phyloP scores from a whole-genome alignment of 805 yeast species.

The Lachancea fermentati region DNA sequence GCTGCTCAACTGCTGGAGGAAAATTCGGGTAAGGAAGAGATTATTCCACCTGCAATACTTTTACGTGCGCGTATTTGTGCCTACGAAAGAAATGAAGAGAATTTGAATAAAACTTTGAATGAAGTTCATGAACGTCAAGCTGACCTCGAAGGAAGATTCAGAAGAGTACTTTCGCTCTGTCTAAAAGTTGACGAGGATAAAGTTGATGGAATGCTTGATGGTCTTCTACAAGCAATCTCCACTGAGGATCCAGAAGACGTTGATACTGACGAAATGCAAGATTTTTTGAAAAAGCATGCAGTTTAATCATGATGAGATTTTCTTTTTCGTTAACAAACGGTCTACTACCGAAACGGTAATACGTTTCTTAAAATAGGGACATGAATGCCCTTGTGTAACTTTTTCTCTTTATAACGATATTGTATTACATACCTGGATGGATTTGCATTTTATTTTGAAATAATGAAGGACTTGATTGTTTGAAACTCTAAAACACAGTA shows the following conservation, averaged over 20 bases:
- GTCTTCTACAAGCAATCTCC: slow-evolving; percentile 84
- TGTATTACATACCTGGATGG: not conserved
- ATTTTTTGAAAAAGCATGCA: slow-evolving; percentile 48
- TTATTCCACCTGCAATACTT: slow-evolving; percentile 37
- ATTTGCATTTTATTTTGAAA: not conserved
- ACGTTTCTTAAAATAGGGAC: not conserved
- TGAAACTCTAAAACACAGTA: not conserved
- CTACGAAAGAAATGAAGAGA: slow-evolving; percentile 62
- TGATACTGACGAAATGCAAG: slow-evolving; percentile 45
- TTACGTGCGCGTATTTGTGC: slow-evolving; percentile 77
- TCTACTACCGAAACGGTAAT: not conserved
- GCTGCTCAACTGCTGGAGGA: slow-evolving; percentile 20
- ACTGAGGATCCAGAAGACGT: slow-evolving; percentile 66
- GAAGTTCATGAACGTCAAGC: slow-evolving; percentile 49
- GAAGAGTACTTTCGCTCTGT: slow-evolving; percentile 83
- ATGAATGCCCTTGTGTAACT: not conserved
- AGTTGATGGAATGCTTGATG: slow-evolving; percentile 78
- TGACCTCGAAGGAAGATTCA: slow-evolving; percentile 68
- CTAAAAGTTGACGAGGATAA: slow-evolving; percentile 78
- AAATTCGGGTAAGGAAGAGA: slow-evolving; percentile 15
- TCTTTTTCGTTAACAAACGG: not conserved
- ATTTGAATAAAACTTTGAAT: slow-evolving; percentile 47
- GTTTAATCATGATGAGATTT: slow-evolving; percentile 12
- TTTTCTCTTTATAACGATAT: not conserved
- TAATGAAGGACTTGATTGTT: not conserved